phyloP scores from a whole-genome alignment of 2,329 filamentous ascomycete genomes.

The Ambrosiella cleistominuta region DNA sequence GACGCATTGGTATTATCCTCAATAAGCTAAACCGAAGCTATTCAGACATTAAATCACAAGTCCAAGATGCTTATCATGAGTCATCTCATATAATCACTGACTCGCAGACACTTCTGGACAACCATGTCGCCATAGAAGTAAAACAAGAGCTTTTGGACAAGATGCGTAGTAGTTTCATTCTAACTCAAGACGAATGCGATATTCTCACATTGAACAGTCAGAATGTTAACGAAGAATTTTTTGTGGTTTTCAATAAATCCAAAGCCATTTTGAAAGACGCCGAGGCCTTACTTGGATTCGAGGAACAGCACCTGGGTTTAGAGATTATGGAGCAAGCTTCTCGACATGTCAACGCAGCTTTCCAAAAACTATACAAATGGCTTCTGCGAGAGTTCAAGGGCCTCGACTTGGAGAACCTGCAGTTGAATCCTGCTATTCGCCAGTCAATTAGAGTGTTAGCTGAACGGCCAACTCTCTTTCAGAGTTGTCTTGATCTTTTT shows the following conservation, averaged over 20 bases:
- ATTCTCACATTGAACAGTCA: constrained; percentile 60
- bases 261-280: constrained; percentile 82
- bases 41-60: constrained; percentile 60
- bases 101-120: constrained; percentile 52
- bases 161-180: constrained; percentile 67
- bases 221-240: constrained; percentile 74
- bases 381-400: constrained; percentile 85
- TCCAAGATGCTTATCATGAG: constrained; percentile 56
- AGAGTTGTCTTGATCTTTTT: constrained; percentile 85
- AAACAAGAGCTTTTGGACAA: constrained; percentile 64
- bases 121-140: constrained; percentile 55
- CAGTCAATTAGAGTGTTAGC: constrained; percentile 72
- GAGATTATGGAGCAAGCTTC: constrained; percentile 87
- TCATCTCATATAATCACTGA: constrained; percentile 62
- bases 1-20: constrained; percentile 64
- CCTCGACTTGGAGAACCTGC: constrained; percentile 82
- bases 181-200: constrained; percentile 66
- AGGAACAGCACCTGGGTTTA: constrained; percentile 71
- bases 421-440: constrained; percentile 72
- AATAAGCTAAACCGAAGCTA: constrained; percentile 64
- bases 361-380: constrained; percentile 93
- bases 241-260: constrained; percentile 55
- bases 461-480: constrained; percentile 76
- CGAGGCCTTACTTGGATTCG: constrained; percentile 72
- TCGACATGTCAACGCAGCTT: constrained; percentile 70